phyloP scores from a whole-genome alignment of 73 alveolate genomes.

The Tetrahymena borealis region DNA sequence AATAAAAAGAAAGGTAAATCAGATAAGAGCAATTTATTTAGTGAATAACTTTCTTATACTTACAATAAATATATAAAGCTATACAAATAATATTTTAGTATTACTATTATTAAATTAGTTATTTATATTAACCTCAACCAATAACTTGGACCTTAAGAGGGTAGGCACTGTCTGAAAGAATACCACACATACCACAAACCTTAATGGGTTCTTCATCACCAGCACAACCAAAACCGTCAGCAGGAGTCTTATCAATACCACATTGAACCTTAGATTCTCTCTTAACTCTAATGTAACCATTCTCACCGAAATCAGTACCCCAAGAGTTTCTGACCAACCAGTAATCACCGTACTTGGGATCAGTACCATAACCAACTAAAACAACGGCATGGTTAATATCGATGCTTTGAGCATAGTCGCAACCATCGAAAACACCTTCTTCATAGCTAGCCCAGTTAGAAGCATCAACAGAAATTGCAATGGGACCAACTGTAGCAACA shows the following conservation, averaged over 20 bases:
- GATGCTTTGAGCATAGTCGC: constrained; percentile 8
- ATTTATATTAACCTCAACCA: neutral
- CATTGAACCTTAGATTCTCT: constrained; percentile 1
- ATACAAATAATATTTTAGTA: too few relatives aligned
- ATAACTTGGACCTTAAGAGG: constrained; percentile 5
- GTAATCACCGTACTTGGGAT: constrained; percentile 46
- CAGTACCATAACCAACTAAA: constrained; percentile 68
- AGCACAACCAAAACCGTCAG: constrained; percentile 10
- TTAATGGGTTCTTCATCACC: constrained; percentile 10
- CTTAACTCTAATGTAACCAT: constrained; percentile 68
- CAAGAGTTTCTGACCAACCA: constrained; percentile 87
- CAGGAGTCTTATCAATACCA: neutral
- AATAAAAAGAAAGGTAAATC: too few relatives aligned
- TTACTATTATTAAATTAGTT: neutral
- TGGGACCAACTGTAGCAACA: constrained; percentile 34
- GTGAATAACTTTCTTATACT: too few relatives aligned
- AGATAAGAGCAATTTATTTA: too few relatives aligned
- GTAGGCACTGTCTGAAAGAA: constrained; percentile 1
- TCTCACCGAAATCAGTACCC: constrained; percentile 90
- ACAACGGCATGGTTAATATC: constrained; percentile 70
- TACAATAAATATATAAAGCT: too few relatives aligned
- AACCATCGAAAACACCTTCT: constrained; percentile 38
- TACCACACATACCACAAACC: constrained; percentile 24
- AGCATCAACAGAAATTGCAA: constrained; percentile 47
- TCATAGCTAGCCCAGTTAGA: constrained; percentile 35